Conservation (phyloP, 2,329 filamentous ascomycete genomes). For the Penicillium sp. region DNA sequence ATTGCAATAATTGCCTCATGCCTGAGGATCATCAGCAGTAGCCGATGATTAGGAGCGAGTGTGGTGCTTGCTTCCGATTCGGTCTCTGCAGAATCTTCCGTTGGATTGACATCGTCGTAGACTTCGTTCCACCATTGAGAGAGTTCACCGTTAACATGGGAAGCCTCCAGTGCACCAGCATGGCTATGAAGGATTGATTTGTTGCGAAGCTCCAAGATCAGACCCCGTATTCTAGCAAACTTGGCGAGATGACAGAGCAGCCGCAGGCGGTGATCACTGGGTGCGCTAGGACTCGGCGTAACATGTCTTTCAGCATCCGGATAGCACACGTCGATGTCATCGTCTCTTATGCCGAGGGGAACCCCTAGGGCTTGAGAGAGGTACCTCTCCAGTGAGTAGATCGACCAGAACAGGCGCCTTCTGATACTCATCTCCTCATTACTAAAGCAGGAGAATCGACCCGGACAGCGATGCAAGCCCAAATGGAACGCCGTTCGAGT, state of each 20-base stretch:
- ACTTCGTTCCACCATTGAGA: conserved; percentile 58
- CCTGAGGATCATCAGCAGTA: conserved; percentile 49
- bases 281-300: neutral
- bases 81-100: conserved; percentile 25
- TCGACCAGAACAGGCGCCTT: conserved; percentile 59
- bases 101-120: conserved; percentile 51
- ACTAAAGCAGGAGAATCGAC: conserved; percentile 55
- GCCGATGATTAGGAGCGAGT: conserved; percentile 41
- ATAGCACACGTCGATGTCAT: conserved; percentile 62
- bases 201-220: conserved; percentile 57
- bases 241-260: conserved; percentile 48
- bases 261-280: conserved; percentile 32
- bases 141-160: conserved; percentile 53
- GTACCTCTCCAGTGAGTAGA: conserved; percentile 59
- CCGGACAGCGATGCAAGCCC: conserved; percentile 61
- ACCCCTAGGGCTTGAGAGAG: conserved; percentile 60
- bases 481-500: conserved; percentile 59
- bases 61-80: neutral
- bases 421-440: conserved; percentile 51
- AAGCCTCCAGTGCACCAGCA: conserved; percentile 46
- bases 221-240: conserved; percentile 53
- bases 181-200: conserved; percentile 53
- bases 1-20: conserved; percentile 56
- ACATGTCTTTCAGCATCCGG: conserved; percentile 52
- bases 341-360: conserved; percentile 58